These are phyloP conservation scores for Dactylorhiza incarnata DNA, from an alignment of 106 monocot genomes.

Conservation along the genomic window DNA sequence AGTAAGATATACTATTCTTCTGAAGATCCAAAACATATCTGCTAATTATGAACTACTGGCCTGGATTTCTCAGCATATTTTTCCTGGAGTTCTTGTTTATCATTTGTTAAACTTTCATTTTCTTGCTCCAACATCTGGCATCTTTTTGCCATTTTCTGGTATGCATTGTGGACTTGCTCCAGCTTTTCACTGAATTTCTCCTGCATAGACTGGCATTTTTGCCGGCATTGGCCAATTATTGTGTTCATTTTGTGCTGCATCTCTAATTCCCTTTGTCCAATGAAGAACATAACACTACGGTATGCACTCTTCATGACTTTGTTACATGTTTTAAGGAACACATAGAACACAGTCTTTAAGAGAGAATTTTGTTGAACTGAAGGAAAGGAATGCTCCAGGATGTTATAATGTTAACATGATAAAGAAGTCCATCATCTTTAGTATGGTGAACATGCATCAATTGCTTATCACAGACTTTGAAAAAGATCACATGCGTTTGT, in stretches of 20 bases:
- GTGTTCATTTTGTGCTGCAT: slow-evolving; percentile 95
- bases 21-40: too few relatives aligned
- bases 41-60: slow-evolving; percentile 20
- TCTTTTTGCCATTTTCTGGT: slow-evolving; percentile 85
- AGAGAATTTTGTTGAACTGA: too few relatives aligned
- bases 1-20: too few relatives aligned
- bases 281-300: slow-evolving; percentile 86
- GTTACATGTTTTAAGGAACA: slow-evolving; percentile 17
- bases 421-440: too few relatives aligned
- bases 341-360: neutral
- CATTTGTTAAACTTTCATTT: slow-evolving; percentile 70
- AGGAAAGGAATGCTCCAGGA: too few relatives aligned
- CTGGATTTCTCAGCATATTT: slow-evolving; percentile 96
- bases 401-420: too few relatives aligned
- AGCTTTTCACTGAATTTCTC: slow-evolving; percentile 78
- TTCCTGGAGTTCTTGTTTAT: slow-evolving; percentile 92
- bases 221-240: too few relatives aligned
- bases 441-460: too few relatives aligned
- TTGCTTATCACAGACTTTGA: too few relatives aligned
- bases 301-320: slow-evolving; percentile 90
- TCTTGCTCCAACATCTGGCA: slow-evolving; percentile 96
- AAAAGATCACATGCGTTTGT: too few relatives aligned
- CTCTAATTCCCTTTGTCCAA: slow-evolving; percentile 93
- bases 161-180: slow-evolving; percentile 78
- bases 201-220: too few relatives aligned